These are phyloP conservation scores for Blastocystis sp. DNA, from an alignment of 352 stramenopile genomes.

Conservation along the genomic window DNA sequence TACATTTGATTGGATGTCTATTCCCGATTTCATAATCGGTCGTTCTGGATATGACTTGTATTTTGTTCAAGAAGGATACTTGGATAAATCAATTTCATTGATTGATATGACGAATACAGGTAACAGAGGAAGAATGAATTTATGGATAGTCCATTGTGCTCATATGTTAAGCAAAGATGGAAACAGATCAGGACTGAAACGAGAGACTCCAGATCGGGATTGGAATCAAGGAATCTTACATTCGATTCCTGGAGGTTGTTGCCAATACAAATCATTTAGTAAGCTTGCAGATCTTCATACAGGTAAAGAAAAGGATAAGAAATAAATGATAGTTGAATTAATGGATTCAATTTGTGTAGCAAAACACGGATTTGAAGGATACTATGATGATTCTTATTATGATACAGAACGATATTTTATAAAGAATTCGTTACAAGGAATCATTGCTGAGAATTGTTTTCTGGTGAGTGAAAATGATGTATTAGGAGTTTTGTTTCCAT, in stretches of 20 bases:
- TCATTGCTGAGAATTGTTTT: neutral
- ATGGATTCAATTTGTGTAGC: conserved; percentile 1
- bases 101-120: conserved; percentile 54
- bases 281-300: conserved; percentile 9
- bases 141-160: conserved; percentile 47
- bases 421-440: neutral
- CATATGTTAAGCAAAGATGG: conserved; percentile 56
- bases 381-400: conserved; percentile 61
- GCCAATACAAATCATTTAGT: conserved; percentile 42
- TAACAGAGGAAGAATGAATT: neutral
- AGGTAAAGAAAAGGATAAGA: neutral
- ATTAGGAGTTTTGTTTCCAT: conserved; percentile 22
- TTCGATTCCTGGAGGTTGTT: conserved; percentile 23
- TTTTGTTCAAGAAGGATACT: conserved; percentile 19
- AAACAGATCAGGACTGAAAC: conserved; percentile 48
- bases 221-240: conserved; percentile 31
- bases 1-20: neutral
- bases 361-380: conserved; percentile 40
- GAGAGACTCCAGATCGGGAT: conserved; percentile 32
- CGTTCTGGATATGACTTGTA: conserved; percentile 52
- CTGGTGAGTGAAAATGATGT: conserved; percentile 40
- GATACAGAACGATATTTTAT: conserved; percentile 58
- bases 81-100: conserved; percentile 10
- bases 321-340: neutral
- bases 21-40: conserved; percentile 59